Evolutionary conservation across 352 stramenopile genomes (phyloP), one percentile per base, ranked within the genome.

Genomic region (Globisporangium barbulae): DNA sequence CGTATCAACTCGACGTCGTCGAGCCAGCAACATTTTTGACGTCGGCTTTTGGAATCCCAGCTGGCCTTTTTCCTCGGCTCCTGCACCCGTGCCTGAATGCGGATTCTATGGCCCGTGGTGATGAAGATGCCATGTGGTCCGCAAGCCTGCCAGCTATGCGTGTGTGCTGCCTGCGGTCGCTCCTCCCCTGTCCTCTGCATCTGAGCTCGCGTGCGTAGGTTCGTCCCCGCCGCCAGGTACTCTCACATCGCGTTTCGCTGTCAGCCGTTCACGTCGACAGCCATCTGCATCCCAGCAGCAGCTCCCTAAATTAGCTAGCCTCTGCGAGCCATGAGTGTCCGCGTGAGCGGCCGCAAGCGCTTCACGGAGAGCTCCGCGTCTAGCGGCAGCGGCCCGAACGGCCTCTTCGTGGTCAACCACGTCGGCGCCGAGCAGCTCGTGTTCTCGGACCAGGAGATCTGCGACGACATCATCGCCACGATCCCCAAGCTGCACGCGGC

Each of bases 371-470:
- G 25, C 25, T 28, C 25, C 25, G 25, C 25, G 31, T 28, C 55
- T 37, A 57, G 56, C 47, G 49, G 37, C 64, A 69, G 49, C 3
- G 49, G 48, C 9, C 59, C 59, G 3, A 45, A 50, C 28, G 61
- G 64, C 12, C 50, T 59, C 50, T 37, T 62, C 56, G 28, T 63
- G 33, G 30, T 25, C 21, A 42, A 15, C 21, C 12, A 61, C 19
- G 28, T 22, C 6, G 37, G 68, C 30, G 39, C 58, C 15, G 66
- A 79, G 48, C 74, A 50, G 10, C 50, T 81, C 28, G 69, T 81
- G 57, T 75, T 89, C 63, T 69, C 77, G 50, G 72, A 83, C 55
- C 72, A 88, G 42, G 65, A 88, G 63, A 76, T 89, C 67, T 79
- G 72, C 50, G 74, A 83, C 62, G 78, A 89, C 56, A 69, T 88